Evolutionary conservation across 2,329 filamentous ascomycete species (phyloP).

Genomic region (Arthrobotrys musiformis): DNA sequence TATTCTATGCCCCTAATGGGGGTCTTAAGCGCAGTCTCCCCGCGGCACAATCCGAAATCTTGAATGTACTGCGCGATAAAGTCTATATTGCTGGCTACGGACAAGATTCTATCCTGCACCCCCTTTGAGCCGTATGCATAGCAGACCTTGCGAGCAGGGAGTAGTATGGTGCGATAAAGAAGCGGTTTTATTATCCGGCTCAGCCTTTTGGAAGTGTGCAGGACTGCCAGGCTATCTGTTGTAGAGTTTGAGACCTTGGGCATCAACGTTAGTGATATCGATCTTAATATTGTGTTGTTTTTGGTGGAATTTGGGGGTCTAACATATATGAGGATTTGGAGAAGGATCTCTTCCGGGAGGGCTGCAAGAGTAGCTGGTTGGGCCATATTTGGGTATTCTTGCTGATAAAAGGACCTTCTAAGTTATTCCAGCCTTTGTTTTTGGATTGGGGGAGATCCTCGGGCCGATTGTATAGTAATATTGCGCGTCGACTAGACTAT

Average conservation of each 20-base stretch:
- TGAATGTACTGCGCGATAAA: neutral
- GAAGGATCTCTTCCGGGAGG: constrained; percentile 19
- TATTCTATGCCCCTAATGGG: neutral
- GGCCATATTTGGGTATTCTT: neutral
- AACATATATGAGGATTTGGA: constrained; percentile 11
- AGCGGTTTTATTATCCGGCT: constrained; percentile 12
- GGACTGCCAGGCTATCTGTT: neutral
- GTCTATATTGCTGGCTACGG: neutral
- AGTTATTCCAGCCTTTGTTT: no score
- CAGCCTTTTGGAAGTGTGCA: neutral
- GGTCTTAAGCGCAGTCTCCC: neutral
- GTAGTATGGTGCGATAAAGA: neutral
- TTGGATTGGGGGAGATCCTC: no score
- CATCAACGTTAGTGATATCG: neutral
- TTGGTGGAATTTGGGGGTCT: constrained; percentile 15
- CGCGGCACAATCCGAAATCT: constrained; percentile 4
- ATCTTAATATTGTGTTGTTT: neutral
- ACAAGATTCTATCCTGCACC: neutral
- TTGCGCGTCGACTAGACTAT: no score
- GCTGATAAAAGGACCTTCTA: no score
- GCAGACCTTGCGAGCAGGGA: neutral
- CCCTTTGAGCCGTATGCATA: neutral
- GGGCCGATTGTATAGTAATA: no score
- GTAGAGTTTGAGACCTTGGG: neutral
- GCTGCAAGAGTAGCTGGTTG: neutral